phyloP scores from a whole-genome alignment of 495 filamentous ascomycete species.

The Aspergillus biplanus region DNA sequence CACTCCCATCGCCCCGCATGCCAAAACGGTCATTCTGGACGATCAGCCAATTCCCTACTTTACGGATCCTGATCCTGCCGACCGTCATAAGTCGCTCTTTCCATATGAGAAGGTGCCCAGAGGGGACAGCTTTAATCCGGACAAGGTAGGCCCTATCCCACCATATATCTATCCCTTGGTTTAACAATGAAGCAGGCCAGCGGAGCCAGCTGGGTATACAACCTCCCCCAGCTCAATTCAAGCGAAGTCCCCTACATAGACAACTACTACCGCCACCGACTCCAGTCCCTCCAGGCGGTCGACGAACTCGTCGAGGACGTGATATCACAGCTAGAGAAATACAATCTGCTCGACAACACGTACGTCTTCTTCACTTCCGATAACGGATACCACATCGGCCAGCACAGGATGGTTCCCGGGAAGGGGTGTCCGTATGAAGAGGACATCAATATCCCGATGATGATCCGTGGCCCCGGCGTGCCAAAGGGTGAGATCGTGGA shows the following conservation, averaged over 20 bases:
- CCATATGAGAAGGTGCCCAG: conserved; percentile 39
- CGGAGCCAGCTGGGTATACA: conserved; percentile 64
- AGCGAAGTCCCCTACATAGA: conserved; percentile 66
- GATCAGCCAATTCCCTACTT: conserved; percentile 35
- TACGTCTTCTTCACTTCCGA: conserved; percentile 73
- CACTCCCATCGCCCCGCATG: conserved; percentile 68
- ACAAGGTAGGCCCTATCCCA: conserved; percentile 37
- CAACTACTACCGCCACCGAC: conserved; percentile 64
- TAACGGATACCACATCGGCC: conserved; percentile 75
- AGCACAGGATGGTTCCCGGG: conserved; percentile 72
- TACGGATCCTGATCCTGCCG: conserved; percentile 52
- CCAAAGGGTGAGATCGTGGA: conserved; percentile 46
- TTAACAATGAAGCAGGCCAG: conserved; percentile 14
- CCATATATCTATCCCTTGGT: no score
- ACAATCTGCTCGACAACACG: conserved; percentile 63
- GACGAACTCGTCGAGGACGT: conserved; percentile 69
- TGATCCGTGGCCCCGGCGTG: conserved; percentile 62
- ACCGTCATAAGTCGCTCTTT: conserved; percentile 43
- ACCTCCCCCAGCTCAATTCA: conserved; percentile 53
- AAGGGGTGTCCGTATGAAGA: conserved; percentile 74
- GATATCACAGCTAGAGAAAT: conserved; percentile 53
- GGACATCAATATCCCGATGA: conserved; percentile 71
- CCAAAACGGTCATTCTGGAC: conserved; percentile 51
- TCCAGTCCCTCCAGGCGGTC: conserved; percentile 65
- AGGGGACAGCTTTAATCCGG: conserved; percentile 45